phyloP scores from a whole-genome alignment of 2,329 filamentous ascomycete species.

The Fusarium dimerum region DNA sequence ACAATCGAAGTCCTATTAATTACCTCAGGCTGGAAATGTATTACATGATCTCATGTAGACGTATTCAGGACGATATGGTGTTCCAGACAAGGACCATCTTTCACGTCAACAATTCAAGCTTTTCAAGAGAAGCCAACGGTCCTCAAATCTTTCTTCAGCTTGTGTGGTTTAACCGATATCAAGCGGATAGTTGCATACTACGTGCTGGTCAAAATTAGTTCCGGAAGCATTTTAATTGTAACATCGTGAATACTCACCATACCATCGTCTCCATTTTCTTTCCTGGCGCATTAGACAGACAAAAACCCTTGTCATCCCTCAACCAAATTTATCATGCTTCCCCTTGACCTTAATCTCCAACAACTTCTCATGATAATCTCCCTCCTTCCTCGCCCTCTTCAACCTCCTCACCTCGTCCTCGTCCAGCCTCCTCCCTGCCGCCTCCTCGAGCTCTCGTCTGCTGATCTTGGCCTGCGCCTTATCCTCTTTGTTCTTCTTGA shows the following conservation, averaged over 20 bases:
- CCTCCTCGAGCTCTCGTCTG: constrained; percentile 79
- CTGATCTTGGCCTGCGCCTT: constrained; percentile 85
- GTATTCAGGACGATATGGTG: no score
- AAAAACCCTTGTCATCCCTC: constrained; percentile 3
- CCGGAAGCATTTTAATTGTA: no score
- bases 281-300: neutral
- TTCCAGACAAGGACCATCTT: no score
- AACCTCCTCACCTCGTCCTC: constrained; percentile 85
- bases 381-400: constrained; percentile 81
- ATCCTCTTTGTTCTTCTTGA: constrained; percentile 79
- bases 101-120: no score
- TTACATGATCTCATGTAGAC: no score
- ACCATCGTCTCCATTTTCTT: constrained; percentile 1
- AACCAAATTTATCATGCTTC: constrained; percentile 82
- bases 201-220: no score
- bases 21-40: no score
- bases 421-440: constrained; percentile 72
- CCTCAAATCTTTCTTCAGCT: no score
- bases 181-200: neutral
- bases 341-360: constrained; percentile 87
- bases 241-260: neutral
- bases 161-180: constrained; percentile 2
- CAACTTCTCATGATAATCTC: constrained; percentile 85
- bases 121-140: no score
- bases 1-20: no score